These are phyloP conservation scores for Lyophyllum shimeji DNA, from an alignment of 768 basidiomycete genomes.

Conservation along the genomic window DNA sequence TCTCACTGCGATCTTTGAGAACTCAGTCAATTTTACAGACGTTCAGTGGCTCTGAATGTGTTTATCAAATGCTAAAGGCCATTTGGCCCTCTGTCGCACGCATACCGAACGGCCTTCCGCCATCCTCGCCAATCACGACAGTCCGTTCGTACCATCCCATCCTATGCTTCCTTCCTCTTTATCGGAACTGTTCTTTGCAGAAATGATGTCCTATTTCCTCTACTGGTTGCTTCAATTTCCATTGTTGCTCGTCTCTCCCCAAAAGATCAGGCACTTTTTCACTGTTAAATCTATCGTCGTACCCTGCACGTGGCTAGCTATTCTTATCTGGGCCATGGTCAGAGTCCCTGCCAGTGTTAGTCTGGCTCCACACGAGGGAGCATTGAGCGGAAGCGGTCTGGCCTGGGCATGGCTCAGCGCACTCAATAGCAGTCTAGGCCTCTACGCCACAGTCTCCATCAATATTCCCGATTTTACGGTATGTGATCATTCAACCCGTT, in stretches of 20 bases:
- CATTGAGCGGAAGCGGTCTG: constrained; percentile 49
- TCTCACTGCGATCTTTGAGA: neutral
- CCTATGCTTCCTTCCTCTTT: neutral
- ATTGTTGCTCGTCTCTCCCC: constrained; percentile 74
- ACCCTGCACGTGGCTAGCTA: constrained; percentile 63
- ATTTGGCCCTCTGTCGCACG: constrained; percentile 75
- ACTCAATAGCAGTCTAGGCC: constrained; percentile 75
- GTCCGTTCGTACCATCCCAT: constrained; percentile 37
- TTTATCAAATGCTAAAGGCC: constrained; percentile 82
- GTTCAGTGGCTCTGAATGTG: constrained; percentile 66
- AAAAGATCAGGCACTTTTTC: constrained; percentile 77
- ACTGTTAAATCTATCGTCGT: constrained; percentile 65
- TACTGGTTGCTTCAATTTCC: constrained; percentile 81
- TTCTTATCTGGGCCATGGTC: constrained; percentile 79
- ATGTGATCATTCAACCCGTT: constrained; percentile 4
- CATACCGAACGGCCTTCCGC: constrained; percentile 64
- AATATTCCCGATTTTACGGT: constrained; percentile 87
- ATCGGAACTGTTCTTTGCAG: constrained; percentile 27
- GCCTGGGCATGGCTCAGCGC: constrained; percentile 82
- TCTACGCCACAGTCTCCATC: constrained; percentile 70
- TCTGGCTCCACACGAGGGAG: constrained; percentile 51
- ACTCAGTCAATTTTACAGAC: constrained; percentile 29
- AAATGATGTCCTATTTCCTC: constrained; percentile 73
- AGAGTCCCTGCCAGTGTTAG: constrained; percentile 63
- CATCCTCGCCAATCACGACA: constrained; percentile 60